phyloP scores from a whole-genome alignment of 371 early-diverging fungal genomes.

The Fennellomyces sp. region DNA sequence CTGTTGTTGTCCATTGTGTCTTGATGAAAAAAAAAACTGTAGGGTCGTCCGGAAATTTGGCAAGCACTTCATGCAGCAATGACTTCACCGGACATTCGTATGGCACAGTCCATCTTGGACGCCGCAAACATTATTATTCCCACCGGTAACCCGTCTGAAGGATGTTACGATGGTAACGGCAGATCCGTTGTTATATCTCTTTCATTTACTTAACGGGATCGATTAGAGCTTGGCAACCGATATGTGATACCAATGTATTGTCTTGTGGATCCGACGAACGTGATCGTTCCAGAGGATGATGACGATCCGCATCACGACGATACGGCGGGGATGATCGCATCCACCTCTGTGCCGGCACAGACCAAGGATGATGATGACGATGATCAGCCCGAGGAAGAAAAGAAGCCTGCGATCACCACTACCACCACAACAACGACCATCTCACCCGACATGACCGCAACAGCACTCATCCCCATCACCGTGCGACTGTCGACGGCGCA shows the following conservation, averaged over 20 bases:
- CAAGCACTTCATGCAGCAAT: conserved; percentile 64
- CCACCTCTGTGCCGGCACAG: conserved; percentile 4
- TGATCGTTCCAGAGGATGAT: conserved; percentile 25
- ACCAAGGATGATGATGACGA: conserved; percentile 7
- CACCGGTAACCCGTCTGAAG: conserved; percentile 67
- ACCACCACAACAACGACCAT: conserved; percentile 4
- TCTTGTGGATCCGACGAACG: conserved; percentile 62
- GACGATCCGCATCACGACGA: conserved; percentile 1
- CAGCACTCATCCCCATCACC: conserved; percentile 24
- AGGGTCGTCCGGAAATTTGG: conserved; percentile 76
- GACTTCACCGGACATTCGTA: conserved; percentile 41
- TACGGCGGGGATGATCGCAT: conserved; percentile 4
- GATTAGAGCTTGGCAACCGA: conserved; percentile 62
- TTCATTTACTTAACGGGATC: background rate
- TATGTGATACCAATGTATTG: conserved; percentile 73
- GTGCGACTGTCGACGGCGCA: conserved; percentile 38
- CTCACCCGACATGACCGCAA: conserved; percentile 6
- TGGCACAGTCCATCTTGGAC: conserved; percentile 67
- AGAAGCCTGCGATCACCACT: too few relatives aligned
- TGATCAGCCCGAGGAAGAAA: background rate
- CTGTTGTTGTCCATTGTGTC: too few relatives aligned
- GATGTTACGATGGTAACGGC: conserved; percentile 67
- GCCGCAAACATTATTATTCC: conserved; percentile 70
- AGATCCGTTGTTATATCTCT: background rate
- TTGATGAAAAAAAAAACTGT: too few relatives aligned